Evolutionary conservation across 2,329 filamentous ascomycete genomes (phyloP), one percentile per base, ranked within the genome.

Genomic region (Dactylonectria estremocensis): DNA sequence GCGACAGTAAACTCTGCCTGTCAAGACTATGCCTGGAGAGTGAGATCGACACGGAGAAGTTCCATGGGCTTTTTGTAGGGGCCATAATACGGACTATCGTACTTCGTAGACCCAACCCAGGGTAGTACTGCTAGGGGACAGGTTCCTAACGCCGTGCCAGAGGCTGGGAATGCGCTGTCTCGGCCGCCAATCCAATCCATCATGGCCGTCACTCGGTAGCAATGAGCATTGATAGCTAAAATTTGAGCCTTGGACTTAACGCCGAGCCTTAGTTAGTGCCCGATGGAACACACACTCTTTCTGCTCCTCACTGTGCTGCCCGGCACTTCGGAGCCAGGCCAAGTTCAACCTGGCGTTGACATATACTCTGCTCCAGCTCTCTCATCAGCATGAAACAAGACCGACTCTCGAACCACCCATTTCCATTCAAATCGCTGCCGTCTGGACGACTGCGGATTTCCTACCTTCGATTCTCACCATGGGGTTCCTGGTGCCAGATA

Each of bases 401-500:
- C 37, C 37, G 13, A 16, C 37, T 40, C 37, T 40, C 13, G 13
- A 40, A 40, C 37, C 37, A 40, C 37, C 16, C 37, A 40, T n/a
- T 16, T 14, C 14, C 13, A n/a, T 40, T 14, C 37, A 16, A 40
- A 40, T 40, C 37, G 37, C 37, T 40, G 4, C 37, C 13, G 37
- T 40, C 13, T 40, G 37, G 37, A 40, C 13, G 10, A 14, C 37
- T 16, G 37, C 37, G 37, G 13, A 5, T 40, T 40, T 14, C 13
- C 37, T 11, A 40, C 37, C 16, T 40, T 40, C 37, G 10, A 40
- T 40, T n/a, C 10, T 20, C 16, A 35, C 53, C 3, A 59, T 67
- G 54, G 64, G 64, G 2, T 67, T 63, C 48, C 64, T 67, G 2
- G 28, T 67, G 7, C 72, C 72, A 5, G 69, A 74, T n/a, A 64